phyloP scores from a whole-genome alignment of 2,329 filamentous ascomycete genomes.

The Cytospora paraplurivora region DNA sequence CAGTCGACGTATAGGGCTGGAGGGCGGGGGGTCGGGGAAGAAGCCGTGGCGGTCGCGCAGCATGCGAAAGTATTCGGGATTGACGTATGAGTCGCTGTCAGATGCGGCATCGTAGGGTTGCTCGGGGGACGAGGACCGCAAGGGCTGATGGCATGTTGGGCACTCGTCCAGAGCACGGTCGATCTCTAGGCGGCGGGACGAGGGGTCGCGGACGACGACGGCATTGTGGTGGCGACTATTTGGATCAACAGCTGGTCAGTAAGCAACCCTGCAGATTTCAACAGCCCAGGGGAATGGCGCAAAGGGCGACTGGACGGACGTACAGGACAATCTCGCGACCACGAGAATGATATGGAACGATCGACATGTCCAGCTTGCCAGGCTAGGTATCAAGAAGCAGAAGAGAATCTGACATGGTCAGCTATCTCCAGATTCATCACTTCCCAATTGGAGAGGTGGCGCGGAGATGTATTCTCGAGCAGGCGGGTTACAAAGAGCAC shows the following conservation, averaged over 20 bases:
- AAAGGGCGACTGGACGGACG: slow-evolving; percentile 41
- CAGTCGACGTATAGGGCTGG: slow-evolving; percentile 57
- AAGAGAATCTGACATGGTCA: slow-evolving; percentile 17
- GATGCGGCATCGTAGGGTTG: slow-evolving; percentile 50
- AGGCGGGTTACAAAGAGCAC: background rate
- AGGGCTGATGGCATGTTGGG: slow-evolving; percentile 84
- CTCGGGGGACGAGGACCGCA: slow-evolving; percentile 53
- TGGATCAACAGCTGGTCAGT: background rate
- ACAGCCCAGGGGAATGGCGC: background rate
- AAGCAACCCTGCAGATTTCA: background rate
- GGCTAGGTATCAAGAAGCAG: slow-evolving; percentile 25
- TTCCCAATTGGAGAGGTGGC: background rate
- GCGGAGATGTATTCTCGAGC: background rate
- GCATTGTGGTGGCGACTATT: slow-evolving; percentile 86
- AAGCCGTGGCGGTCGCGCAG: slow-evolving; percentile 60
- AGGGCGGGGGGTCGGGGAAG: slow-evolving; percentile 49
- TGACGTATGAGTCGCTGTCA: slow-evolving; percentile 70
- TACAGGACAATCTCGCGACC: slow-evolving; percentile 81
- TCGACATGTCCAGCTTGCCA: slow-evolving; percentile 51
- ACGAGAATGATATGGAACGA: slow-evolving; percentile 75
- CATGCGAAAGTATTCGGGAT: slow-evolving; percentile 95
- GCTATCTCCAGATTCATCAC: background rate
- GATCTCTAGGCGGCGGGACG: slow-evolving; percentile 82
- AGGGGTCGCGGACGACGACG: slow-evolving; percentile 86
- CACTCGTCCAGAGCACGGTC: slow-evolving; percentile 72